Percentiles rank a stretch among this genome's conserved stretches.
Conservation (phyloP, 345 rosid genomes). For the Gossypioides kirkii region DNA sequence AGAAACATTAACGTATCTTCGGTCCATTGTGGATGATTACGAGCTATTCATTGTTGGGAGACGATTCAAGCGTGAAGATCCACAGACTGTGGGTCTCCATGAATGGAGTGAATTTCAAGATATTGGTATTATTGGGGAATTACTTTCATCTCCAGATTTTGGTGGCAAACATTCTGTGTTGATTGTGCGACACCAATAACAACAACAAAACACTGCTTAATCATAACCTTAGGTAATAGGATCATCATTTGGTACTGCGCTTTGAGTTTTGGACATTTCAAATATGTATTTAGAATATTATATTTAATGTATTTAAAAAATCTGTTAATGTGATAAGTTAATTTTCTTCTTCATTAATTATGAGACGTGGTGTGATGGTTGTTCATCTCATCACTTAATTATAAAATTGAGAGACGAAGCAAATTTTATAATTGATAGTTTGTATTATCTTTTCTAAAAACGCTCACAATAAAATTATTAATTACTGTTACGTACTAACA, state of each 20-base stretch:
- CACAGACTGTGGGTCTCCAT: not conserved
- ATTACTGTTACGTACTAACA: too few relatives aligned
- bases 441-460: too few relatives aligned
- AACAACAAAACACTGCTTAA: not conserved
- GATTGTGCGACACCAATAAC: conserved; percentile 27
- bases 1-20: conserved; percentile 12
- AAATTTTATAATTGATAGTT: too few relatives aligned
- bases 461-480: too few relatives aligned
- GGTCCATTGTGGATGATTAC: conserved; percentile 4
- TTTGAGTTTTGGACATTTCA: too few relatives aligned
- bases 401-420: rapidly evolving
- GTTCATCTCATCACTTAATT: rapidly evolving
- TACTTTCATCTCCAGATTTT: conserved; percentile 26
- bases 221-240: not conserved
- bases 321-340: too few relatives aligned
- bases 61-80: conserved; percentile 7
- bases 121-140: conserved; percentile 25
- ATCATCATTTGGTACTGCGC: not conserved
- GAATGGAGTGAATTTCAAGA: conserved; percentile 27
- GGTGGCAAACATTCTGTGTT: conserved; percentile 19
- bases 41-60: conserved; percentile 31
- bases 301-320: too few relatives aligned
- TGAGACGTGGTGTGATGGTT: too few relatives aligned
- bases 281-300: too few relatives aligned
- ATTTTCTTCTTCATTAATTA: too few relatives aligned